These are phyloP conservation scores for Brassica cretica DNA, from an alignment of 345 rosid species.

Conservation along the genomic window DNA sequence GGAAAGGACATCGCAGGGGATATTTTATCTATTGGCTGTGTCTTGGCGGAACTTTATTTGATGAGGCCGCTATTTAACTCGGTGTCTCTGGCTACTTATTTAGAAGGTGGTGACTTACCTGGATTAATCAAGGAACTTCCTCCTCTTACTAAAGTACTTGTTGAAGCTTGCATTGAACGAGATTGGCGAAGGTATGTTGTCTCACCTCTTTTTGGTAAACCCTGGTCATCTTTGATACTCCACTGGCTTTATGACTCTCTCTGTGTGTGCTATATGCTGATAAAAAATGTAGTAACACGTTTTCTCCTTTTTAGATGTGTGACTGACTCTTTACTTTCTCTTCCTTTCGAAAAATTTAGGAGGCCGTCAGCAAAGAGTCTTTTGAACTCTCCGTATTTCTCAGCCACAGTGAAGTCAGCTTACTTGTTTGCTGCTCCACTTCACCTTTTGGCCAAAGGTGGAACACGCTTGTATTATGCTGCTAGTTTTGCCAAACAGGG, in stretches of 20 bases:
- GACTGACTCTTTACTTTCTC: slow-evolving; percentile 25
- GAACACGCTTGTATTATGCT: slow-evolving; percentile 68
- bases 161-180: slow-evolving; percentile 74
- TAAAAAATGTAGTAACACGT: slow-evolving; percentile 12
- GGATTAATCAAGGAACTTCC: slow-evolving; percentile 68
- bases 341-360: slow-evolving; percentile 50
- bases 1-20: slow-evolving; percentile 57
- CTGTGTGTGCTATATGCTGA: slow-evolving; percentile 25
- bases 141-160: slow-evolving; percentile 60
- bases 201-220: background rate
- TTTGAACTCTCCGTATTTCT: slow-evolving; percentile 85
- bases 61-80: slow-evolving; percentile 75
- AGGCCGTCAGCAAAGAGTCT: slow-evolving; percentile 80
- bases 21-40: slow-evolving; percentile 80
- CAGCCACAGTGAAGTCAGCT: slow-evolving; percentile 72
- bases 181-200: slow-evolving; percentile 67
- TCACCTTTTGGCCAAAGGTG: slow-evolving; percentile 70
- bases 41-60: slow-evolving; percentile 80
- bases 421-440: slow-evolving; percentile 85
- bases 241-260: slow-evolving; percentile 14
- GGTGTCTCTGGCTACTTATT: slow-evolving; percentile 54
- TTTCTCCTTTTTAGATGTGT: background rate
- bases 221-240: slow-evolving; percentile 1
- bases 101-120: slow-evolving; percentile 58
- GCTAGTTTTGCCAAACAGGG: slow-evolving; percentile 88